phyloP scores from a whole-genome alignment of 169 alveolate genomes.

The Cryptosporidium andersoni region DNA sequence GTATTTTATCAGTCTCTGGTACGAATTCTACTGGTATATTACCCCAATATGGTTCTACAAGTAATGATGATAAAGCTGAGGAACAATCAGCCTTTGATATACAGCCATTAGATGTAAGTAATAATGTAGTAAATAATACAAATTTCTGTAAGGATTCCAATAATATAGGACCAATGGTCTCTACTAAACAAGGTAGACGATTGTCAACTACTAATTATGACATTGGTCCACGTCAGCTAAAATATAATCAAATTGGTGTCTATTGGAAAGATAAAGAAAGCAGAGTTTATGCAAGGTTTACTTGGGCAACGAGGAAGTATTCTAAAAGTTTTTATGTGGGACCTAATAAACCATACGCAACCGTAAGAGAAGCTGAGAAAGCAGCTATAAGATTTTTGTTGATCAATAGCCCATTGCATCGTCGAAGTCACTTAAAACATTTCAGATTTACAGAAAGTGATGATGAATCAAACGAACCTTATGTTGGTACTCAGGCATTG shows the following conservation, averaged over 20 bases:
- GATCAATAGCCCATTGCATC: conserved; percentile 58
- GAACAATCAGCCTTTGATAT: conserved; percentile 70
- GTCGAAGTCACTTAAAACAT: conserved; percentile 69
- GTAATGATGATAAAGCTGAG: conserved; percentile 24
- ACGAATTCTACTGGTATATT: conserved; percentile 8
- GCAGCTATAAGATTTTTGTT: conserved; percentile 59
- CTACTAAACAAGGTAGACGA: conserved; percentile 44
- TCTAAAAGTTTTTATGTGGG: conserved; percentile 69
- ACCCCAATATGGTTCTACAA: conserved; percentile 9
- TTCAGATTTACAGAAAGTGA: conserved; percentile 69
- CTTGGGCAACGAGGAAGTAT: conserved; percentile 70
- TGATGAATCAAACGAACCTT: conserved; percentile 61
- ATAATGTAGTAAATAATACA: conserved; percentile 5
- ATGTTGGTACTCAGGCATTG: conserved; percentile 69
- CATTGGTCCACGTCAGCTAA: conserved; percentile 58
- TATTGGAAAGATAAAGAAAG: conserved; percentile 71
- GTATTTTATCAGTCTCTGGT: conserved; percentile 62
- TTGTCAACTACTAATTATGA: conserved; percentile 40
- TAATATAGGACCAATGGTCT: neutral
- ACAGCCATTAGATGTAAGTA: conserved; percentile 28
- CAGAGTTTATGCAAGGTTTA: conserved; percentile 71
- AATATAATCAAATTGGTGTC: conserved; percentile 64
- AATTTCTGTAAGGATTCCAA: neutral
- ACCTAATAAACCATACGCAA: conserved; percentile 68
- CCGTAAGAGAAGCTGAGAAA: conserved; percentile 69